A percentile compares a stretch with the other conserved stretches of the same genome.
Conservation (phyloP, 371 early-diverging fungal species). For the Mucor plumbeus region DNA sequence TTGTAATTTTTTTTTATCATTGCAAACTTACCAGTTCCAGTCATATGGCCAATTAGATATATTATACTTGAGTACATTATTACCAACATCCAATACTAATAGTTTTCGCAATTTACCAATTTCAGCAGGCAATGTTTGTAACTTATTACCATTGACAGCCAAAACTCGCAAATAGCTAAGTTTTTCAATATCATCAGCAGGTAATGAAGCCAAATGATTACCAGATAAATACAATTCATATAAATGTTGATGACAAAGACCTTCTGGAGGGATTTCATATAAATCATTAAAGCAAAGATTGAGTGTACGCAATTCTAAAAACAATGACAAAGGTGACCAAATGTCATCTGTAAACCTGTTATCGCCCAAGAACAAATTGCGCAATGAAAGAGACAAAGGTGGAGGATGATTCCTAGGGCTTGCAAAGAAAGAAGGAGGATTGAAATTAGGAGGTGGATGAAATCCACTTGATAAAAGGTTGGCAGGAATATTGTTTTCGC, state of each 20-base stretch:
- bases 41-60: conserved; percentile 95
- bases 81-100: conserved; percentile 83
- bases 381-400: conserved; percentile 68
- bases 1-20: not conserved
- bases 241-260: conserved; percentile 58
- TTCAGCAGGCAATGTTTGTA: conserved; percentile 92
- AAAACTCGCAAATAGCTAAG: conserved; percentile 72
- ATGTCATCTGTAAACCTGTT: conserved; percentile 85
- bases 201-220: conserved; percentile 83
- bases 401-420: conserved; percentile 64
- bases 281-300: conserved; percentile 88
- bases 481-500: conserved; percentile 36
- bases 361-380: conserved; percentile 75
- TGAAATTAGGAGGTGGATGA: conserved; percentile 50
- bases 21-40: conserved; percentile 84
- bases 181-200: conserved; percentile 85
- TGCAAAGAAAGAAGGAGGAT: conserved; percentile 58
- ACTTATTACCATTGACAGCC: conserved; percentile 89
- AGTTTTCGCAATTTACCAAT: conserved; percentile 82
- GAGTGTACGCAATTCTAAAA: conserved; percentile 76
- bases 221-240: conserved; percentile 85
- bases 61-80: conserved; percentile 90
- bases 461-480: conserved; percentile 60
- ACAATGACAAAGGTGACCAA: conserved; percentile 72
- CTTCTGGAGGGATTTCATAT: conserved; percentile 74